Conservation (phyloP, 805 yeast genomes). For the Candida patagonica region DNA sequence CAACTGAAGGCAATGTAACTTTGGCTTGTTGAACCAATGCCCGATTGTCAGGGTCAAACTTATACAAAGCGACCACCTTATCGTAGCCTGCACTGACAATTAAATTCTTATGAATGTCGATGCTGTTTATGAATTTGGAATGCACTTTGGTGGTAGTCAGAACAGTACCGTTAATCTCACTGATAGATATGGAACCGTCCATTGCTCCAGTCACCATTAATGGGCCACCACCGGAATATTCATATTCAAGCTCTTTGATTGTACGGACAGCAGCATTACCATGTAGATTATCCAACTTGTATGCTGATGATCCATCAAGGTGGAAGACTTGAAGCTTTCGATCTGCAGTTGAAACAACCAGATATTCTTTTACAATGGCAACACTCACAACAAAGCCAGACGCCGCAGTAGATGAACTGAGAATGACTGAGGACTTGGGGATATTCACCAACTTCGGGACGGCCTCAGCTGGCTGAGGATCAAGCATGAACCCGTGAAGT, state of each 20-base stretch:
- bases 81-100: slow-evolving; percentile 31
- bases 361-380: background rate
- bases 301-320: slow-evolving; percentile 4
- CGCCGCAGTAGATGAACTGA: background rate
- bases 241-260: slow-evolving; percentile 15
- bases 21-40: background rate
- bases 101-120: slow-evolving; percentile 31
- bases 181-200: slow-evolving; percentile 38
- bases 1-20: slow-evolving; percentile 5
- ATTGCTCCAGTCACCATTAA: slow-evolving; percentile 39
- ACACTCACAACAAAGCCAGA: slow-evolving; percentile 4
- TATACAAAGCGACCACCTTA: slow-evolving; percentile 14
- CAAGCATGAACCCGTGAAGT: slow-evolving; percentile 1
- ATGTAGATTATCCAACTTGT: slow-evolving; percentile 7
- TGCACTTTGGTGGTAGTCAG: slow-evolving; percentile 29
- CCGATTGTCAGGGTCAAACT: background rate
- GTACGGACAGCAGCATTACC: slow-evolving; percentile 10
- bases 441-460: background rate
- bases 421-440: background rate
- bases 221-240: background rate
- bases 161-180: slow-evolving; percentile 13
- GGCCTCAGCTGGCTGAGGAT: background rate
- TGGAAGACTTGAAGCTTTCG: slow-evolving; percentile 5
- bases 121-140: slow-evolving; percentile 29
- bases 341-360: slow-evolving; percentile 11